Evolutionary conservation across 1,139 yeast species (phyloP), one percentile per base, ranked within the genome.

Genomic region (Kurtzmaniella quercitrusa): DNA sequence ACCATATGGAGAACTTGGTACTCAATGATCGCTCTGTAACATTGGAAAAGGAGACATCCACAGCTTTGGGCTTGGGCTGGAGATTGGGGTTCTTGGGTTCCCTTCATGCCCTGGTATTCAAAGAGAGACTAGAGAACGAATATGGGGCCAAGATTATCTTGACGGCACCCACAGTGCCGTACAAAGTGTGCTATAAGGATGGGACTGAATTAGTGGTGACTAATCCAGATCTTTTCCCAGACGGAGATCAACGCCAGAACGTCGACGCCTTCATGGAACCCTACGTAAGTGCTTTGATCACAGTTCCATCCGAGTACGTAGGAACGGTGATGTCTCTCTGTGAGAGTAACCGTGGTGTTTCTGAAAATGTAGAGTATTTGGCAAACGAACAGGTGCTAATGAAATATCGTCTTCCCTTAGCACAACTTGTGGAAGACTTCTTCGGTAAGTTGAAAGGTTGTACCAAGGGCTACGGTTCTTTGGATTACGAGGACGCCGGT

Each of bases 61-160:
- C 84, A 57, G 98, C 98, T 0, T 70, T 93, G 47, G 98, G 98
- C 0, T 91, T 91, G 55, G 98, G 98, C 25, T 93, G 98, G 98
- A 79, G 98, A 60, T 68, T 93, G 34, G 98, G 98, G 1, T 93
- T 93, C 58, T 68, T 93, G 40, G 98, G 98, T 0, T 89, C 97
- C 0, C 66, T 93, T 33, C 98, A 93, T 69, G 97, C 98, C 0
- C 84, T 95, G 16, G 98, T 93, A 1, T 93, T 93, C 63, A 85
- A 87, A 53, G 97, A 93, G 56, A 69, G 98, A 43, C 70, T 93
- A 46, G 95, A 90, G 54, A 87, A 85, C 50, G 98, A 93, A 59
- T 93, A 93, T 57, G 98, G 98, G 3, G 91, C 96, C 2, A 85
- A 88, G 47, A 77, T 93, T 50, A 90, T 93, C 51, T 82, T 93